These are phyloP conservation scores for Ormosia emarginata DNA, from an alignment of 306 rosid genomes.

Conservation along the genomic window DNA sequence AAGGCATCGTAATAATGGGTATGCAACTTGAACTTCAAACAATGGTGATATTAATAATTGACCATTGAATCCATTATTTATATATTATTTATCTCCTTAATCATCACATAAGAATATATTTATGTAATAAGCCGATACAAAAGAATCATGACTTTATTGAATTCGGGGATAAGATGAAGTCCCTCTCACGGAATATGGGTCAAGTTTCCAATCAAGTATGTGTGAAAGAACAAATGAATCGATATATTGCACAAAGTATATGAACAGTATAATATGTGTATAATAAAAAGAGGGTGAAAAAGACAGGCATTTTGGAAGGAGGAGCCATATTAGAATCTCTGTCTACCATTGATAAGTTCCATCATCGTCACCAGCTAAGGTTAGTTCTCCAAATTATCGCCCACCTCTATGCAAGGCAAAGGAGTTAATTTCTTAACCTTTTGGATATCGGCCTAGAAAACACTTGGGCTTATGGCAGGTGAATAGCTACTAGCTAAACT, in stretches of 20 bases:
- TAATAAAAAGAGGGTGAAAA: constrained; percentile 3
- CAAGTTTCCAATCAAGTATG: constrained; percentile 32
- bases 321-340: constrained; percentile 3
- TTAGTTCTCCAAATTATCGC: neutral
- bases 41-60: neutral
- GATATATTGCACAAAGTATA: neutral
- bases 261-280: neutral
- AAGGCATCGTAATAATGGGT: neutral
- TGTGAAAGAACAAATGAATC: constrained; percentile 15
- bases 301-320: constrained; percentile 22
- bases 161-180: neutral
- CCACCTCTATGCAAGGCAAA: neutral
- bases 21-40: neutral
- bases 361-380: neutral
- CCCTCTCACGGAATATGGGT: constrained; percentile 21
- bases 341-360: constrained; percentile 11
- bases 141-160: constrained; percentile 27
- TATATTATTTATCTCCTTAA: neutral
- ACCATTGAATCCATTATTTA: neutral
- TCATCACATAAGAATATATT: neutral
- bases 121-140: neutral
- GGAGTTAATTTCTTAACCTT: constrained; percentile 2
- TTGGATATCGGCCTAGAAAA: neutral
- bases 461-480: neutral
- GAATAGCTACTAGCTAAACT: neutral